Conservation (phyloP, 306 rosid species). For the Trichosanthes cucumerina region DNA sequence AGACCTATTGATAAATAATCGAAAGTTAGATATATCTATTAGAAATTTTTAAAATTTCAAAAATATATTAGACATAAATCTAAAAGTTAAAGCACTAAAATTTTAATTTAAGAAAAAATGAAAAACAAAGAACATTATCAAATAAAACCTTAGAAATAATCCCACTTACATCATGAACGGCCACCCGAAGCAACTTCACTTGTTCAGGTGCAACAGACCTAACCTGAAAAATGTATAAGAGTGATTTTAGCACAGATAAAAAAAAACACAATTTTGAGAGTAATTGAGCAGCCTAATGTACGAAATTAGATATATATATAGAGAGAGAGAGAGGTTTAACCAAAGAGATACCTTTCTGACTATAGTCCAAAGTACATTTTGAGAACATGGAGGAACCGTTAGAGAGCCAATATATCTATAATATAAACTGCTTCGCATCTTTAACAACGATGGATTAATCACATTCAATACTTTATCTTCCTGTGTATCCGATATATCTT, state of each 20-base stretch:
- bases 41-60: too few species aligned
- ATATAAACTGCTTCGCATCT: constrained; percentile 17
- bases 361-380: constrained; percentile 54
- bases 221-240: constrained; percentile 19
- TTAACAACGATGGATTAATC: constrained; percentile 29
- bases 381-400: constrained; percentile 61
- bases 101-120: too few species aligned
- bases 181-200: constrained; percentile 36
- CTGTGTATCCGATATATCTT: constrained; percentile 10
- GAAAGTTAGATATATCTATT: too few species aligned
- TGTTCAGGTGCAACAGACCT: constrained; percentile 41
- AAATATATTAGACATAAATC: too few species aligned
- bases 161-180: constrained; percentile 72
- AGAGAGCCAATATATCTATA: constrained; percentile 70
- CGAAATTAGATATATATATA: too few species aligned
- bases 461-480: constrained; percentile 15
- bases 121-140: neutral
- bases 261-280: neutral
- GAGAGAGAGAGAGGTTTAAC: too few species aligned
- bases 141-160: neutral
- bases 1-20: too few species aligned
- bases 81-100: too few species aligned
- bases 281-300: too few species aligned
- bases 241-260: neutral
- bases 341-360: constrained; percentile 13